Evolutionary conservation across 441 rosid species (phyloP).

Genomic region (Arabidopsis lyrata): DNA sequence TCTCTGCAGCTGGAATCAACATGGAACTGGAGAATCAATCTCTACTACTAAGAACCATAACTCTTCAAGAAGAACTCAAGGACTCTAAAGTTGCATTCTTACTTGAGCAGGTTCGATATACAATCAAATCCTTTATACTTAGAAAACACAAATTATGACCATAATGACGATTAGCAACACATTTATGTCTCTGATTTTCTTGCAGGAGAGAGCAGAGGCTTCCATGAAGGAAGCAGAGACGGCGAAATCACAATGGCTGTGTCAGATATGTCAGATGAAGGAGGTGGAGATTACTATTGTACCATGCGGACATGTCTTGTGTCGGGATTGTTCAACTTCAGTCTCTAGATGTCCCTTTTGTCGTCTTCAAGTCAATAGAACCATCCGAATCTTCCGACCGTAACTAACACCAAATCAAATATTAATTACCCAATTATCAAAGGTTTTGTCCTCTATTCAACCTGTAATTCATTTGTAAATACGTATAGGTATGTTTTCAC

Average conservation of each 20-base stretch:
- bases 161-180: slow-evolving; percentile 2
- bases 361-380: slow-evolving; percentile 73
- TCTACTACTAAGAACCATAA: slow-evolving; percentile 71
- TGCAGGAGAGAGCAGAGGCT: slow-evolving; percentile 80
- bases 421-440: neutral
- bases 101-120: slow-evolving; percentile 80
- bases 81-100: slow-evolving; percentile 83
- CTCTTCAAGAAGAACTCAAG: slow-evolving; percentile 82
- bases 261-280: slow-evolving; percentile 83
- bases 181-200: neutral
- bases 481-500: slow-evolving; percentile 7
- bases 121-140: neutral
- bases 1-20: slow-evolving; percentile 89
- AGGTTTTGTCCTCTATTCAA: slow-evolving; percentile 30
- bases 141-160: neutral
- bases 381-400: slow-evolving; percentile 81
- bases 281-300: slow-evolving; percentile 84
- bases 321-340: slow-evolving; percentile 82
- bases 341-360: slow-evolving; percentile 95
- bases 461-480: slow-evolving; percentile 35
- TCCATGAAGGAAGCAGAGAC: slow-evolving; percentile 84
- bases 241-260: slow-evolving; percentile 91
- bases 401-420: slow-evolving; percentile 22
- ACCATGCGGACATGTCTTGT: slow-evolving; percentile 96
- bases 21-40: slow-evolving; percentile 88